Percentiles rank a stretch among this genome's conserved stretches.
These are phyloP conservation scores for Brasenia schreberi DNA, from an alignment of 164 flowering plant genomes.

Conservation along the genomic window DNA sequence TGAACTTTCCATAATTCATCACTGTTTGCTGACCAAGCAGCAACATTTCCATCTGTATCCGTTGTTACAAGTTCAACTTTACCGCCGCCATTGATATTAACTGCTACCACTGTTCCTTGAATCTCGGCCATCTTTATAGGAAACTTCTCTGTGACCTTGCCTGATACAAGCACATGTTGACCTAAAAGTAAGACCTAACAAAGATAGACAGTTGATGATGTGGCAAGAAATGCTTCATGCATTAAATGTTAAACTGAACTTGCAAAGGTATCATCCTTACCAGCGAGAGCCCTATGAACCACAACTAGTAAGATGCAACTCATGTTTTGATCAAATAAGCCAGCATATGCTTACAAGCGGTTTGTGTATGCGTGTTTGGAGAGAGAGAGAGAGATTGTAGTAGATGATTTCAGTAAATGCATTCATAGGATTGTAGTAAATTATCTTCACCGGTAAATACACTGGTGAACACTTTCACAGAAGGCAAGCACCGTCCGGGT, in stretches of 20 bases:
- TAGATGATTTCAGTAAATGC: too few species aligned
- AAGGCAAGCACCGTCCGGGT: too few species aligned
- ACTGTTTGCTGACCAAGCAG: conserved; percentile 90
- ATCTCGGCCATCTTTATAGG: conserved; percentile 99
- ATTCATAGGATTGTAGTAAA: too few species aligned
- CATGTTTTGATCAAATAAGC: background rate
- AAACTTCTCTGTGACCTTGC: conserved; percentile 72
- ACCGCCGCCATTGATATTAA: conserved; percentile 97
- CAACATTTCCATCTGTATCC: conserved; percentile 95
- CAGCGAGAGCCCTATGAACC: too few species aligned
- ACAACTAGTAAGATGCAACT: background rate
- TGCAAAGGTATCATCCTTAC: too few species aligned
- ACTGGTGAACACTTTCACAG: too few species aligned
- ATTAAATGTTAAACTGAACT: too few species aligned
- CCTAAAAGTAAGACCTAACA: background rate
- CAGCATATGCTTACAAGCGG: too few species aligned
- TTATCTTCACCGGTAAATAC: too few species aligned
- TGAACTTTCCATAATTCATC: conserved; percentile 83
- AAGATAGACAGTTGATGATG: background rate
- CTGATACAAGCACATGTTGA: conserved; percentile 23
- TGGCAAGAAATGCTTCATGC: too few species aligned
- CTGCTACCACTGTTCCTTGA: conserved; percentile 83
- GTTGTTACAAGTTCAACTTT: conserved; percentile 85
- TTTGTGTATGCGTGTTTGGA: background rate
- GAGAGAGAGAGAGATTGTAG: conserved; percentile 2